Base-by-base conservation (phyloP, 306 rosid species). In the Gleditsia sinensis region DNA sequence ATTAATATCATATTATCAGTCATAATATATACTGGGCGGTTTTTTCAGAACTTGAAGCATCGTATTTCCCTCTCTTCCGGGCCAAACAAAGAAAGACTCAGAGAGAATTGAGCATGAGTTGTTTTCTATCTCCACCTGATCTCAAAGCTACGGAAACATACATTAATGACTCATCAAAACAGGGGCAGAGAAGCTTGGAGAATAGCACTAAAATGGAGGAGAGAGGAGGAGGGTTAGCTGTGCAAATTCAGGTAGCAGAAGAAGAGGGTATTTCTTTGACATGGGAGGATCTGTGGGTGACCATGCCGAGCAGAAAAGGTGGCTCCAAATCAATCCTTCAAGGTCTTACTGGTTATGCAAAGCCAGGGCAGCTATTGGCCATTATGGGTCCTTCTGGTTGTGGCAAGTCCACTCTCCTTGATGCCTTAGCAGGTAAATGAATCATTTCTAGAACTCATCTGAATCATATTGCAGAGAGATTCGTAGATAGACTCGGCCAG, bases 321-420 rank as follows among this genome's bases (percentile, higher is more conserved):
- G 61, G 75, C 9, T 57, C 25, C 7, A 77, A 57, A 56, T 33
- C 80, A 12, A 84, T 87, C 48, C 88, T 84, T 49, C 64, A 75
- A 42, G 85, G 87, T 11, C 45, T 83, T 1, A 78, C 79, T 1
- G 88, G 88, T 63, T 78, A 70, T 77, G 91, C 83, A 16, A 71
- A 40, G 63, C 85, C 91, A 0, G 85, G 85, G 9, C 71, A 87
- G 70, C 74, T 82, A 33, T 73, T 87, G 48, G 88, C 91, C 19
- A 70, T 87, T n/a, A 82, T 84, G 88, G 88, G 88, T 66, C 87
- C 91, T 69, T 87, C 87, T 28, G 91, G 87, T 12, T 84, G 78
- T 66, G 88, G 91, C 60, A 87, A 87, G 76, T 79, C 91, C 58
- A 87, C 91, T 17, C 87, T 87, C 59, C 88, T 87, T 62, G 91